Base-by-base conservation (phyloP, 768 basidiomycete genomes). In the Crepidotus variabilis region DNA sequence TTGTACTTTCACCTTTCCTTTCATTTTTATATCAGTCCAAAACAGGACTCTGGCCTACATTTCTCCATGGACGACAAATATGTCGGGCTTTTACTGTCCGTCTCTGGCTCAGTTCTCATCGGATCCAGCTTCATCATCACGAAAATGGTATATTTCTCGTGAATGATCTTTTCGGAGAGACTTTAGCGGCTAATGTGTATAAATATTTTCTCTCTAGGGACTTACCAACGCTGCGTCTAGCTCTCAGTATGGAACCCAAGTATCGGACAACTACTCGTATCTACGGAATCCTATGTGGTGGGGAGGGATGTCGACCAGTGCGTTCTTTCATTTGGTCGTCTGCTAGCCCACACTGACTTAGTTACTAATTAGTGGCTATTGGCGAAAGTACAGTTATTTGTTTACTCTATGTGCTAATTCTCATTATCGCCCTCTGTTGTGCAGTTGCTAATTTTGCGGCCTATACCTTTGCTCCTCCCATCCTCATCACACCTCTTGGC, bases 71-170 rank as follows among this genome's bases (percentile, higher is more conserved):
- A 97, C 64, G 96, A 97, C 75, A 97, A 94, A 76, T 96, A 94
- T 69, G 92, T 98, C 50, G 97, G 97, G 32, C 82, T 99, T 52
- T 81, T 84, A 22, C 84, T 99, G 54, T 95, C 97, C 52, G 73
- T 98, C 50, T 85, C 87, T 18, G 84, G 92, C 62, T 90, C 91
- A 11, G 67, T 91, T 22, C 86, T 90, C 57, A 98, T 98, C 62
- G 96, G 97, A 50, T 91, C 89, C 36, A 96, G 94, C 71, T 97
- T 94, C 71, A 97, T 99, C 68, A 96, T 99, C 69, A 99, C 96
- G 16, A 99, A 99, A 84, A 98, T 97, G 88, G 96, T 90, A 61
- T 21, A 28, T 56, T 53, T 13, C 7, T 45, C 14, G 14, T 5
- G 10, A 22, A 21, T 20, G 33, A 11, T 43, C 36, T 43, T 2